Evolutionary conservation across 2,329 filamentous ascomycete genomes (phyloP), one percentile per base, ranked within the genome.

Genomic region (Colletotrichum neosansevieriae): DNA sequence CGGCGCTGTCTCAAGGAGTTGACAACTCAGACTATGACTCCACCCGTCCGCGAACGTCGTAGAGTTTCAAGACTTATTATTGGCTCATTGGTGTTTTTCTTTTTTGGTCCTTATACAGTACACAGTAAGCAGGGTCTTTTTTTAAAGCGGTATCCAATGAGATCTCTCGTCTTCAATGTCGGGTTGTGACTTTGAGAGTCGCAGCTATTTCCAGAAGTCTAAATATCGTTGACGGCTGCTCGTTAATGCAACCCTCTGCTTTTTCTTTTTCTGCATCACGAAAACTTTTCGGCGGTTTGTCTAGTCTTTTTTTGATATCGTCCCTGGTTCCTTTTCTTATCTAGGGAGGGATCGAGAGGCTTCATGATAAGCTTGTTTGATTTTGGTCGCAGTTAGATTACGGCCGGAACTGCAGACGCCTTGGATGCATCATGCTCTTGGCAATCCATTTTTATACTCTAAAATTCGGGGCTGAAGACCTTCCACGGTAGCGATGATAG

Each of bases 1-100:
- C 50, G n/a, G 51, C 11, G 34, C 40, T 58, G 63, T 67, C 63
- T 67, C 63, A 67, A 58, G 63, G 63, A 63, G 61, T 54, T 58
- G 56, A 58, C 40, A 58, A 15, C 54, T 58, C 56, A 29, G 21
- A 21, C 13, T 15, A 9, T 21, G 6, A 13, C 15, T 15, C 7
- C 13, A 17, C 42, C 29, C 7, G 56, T 24, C 56, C 19, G 56
- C 56, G 32, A n/a, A 50, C 44, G 6, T 40, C 15, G 34, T 32
- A 50, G 32, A 34, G 44, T 49, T 59, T 59, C 45, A 29, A 59
- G 15, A 49, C 57, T 50, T 59, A 59, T 59, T 50, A 50, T 59
- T 59, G 57, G 57, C 44, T 50, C 44, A 9, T 45, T 36, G 12
- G 4, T 32, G 7, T 36, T 36, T 36, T 32, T 13, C 13, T 21